Evolutionary conservation across 2,329 filamentous ascomycete species (phyloP), one percentile per base, ranked within the genome.

Genomic region (Pseudopyrenochaeta lycopersici): DNA sequence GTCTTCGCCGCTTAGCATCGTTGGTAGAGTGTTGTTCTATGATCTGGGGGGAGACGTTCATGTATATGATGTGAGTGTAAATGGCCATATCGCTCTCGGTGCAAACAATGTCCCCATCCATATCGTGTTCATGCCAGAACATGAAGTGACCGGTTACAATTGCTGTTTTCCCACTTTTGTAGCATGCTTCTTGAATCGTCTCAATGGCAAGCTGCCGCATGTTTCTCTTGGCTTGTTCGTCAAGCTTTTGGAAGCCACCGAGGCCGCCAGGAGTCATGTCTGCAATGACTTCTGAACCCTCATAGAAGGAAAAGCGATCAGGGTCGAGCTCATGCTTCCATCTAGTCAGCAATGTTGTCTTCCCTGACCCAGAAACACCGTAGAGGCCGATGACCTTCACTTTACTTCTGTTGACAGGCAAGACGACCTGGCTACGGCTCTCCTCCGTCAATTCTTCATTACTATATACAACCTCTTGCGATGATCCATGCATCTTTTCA

Each of bases 61-160:
- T 62, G 60, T 88, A 88, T 11, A 89, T 38, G 12, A 89, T 83
- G 58, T 88, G 84, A 0, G 84, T 85, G 64, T 79, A 88, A 0
- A 68, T 76, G 0, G 74, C 38, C 3, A 80, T 43, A 50, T 88
- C 85, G 7, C 62, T 71, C 1, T 68, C 10, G 0, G 82, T 87
- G 45, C 70, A 77, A 0, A 84, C 77, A 14, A 27, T 20, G 2
- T 21, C 0, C 2, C 46, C 48, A 29, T 12, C 10, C 2, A 20
- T 32, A 17, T 65, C 52, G 0, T 77, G 62, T 1, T 65, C 76
- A 0, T 54, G 3, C 82, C 83, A 86, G 58, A 88, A 82, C 74
- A 82, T 82, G 63, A 77, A 82, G 63, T 88, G 84, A 0, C 84
- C 84, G 4, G 82, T 27, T 12, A 33, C 33, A n/a, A 36, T 36